Evolutionary conservation across 306 rosid genomes (phyloP).

Genomic region (Gleditsia sinensis): DNA sequence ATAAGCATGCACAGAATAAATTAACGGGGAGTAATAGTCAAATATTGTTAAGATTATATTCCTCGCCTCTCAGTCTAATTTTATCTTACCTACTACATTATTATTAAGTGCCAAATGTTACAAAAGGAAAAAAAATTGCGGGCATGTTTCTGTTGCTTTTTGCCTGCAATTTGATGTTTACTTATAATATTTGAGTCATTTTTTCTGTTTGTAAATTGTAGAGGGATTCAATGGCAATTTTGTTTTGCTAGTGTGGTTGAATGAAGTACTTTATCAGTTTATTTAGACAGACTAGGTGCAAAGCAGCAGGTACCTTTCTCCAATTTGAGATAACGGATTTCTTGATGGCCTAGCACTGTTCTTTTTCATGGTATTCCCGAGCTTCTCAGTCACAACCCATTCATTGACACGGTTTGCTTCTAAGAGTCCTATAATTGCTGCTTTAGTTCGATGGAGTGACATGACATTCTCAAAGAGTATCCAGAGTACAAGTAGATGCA

Average conservation of each 20-base stretch:
- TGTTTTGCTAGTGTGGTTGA: constrained; percentile 6
- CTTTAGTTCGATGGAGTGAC: constrained; percentile 60
- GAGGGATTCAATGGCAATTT: constrained; percentile 9
- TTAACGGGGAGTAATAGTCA: constrained; percentile 11
- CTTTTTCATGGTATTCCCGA: constrained; percentile 46
- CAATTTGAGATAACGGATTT: constrained; percentile 28
- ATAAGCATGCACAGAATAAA: constrained; percentile 13
- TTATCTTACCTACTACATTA: constrained; percentile 7
- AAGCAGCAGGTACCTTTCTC: constrained; percentile 37
- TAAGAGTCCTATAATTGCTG: constrained; percentile 51
- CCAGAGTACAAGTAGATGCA: constrained; percentile 52
- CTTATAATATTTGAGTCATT: neutral
- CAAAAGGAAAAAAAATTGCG: neutral
- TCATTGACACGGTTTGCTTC: constrained; percentile 55
- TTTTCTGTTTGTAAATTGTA: constrained; percentile 11
- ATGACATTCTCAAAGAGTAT: constrained; percentile 62
- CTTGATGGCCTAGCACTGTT: constrained; percentile 35
- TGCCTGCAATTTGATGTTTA: constrained; percentile 4
- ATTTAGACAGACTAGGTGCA: constrained; percentile 28
- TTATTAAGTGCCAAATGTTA: constrained; percentile 11
- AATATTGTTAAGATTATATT: constrained; percentile 7
- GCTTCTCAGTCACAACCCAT: constrained; percentile 63
- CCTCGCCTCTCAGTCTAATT: constrained; percentile 18
- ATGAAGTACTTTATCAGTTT: constrained; percentile 22
- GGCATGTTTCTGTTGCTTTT: neutral